Evolutionary conservation across 2,329 filamentous ascomycete species (phyloP).

Genomic region (Pyrenophora seminiperda): DNA sequence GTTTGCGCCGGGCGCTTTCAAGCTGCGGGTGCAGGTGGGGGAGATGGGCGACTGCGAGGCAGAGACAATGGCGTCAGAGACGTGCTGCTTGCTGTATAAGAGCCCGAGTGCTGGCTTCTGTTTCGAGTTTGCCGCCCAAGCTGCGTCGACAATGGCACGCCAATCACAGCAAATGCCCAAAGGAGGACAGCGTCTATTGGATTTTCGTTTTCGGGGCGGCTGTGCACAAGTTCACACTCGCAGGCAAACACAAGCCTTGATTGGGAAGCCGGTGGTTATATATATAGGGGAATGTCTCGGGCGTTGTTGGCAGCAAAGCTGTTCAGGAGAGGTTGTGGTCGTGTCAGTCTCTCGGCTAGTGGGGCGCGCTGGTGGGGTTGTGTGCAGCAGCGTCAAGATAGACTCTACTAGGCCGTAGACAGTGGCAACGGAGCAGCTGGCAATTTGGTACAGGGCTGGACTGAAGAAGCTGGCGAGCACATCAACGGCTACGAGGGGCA

Average conservation of each 20-base stretch:
- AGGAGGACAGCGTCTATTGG: conserved; percentile 50
- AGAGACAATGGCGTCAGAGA: conserved; percentile 7
- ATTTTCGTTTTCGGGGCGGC: conserved; percentile 39
- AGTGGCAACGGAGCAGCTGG: not conserved
- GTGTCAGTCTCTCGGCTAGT: conserved; percentile 26
- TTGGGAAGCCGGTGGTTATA: conserved; percentile 16
- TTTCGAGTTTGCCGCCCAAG: conserved; percentile 47
- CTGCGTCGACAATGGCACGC: conserved; percentile 42
- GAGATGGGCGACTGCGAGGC: conserved; percentile 8
- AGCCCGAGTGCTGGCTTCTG: conserved; percentile 23
- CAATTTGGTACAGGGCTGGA: not conserved
- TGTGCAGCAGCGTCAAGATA: conserved; percentile 26
- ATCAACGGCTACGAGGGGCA: not conserved
- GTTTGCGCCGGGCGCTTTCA: conserved; percentile 25
- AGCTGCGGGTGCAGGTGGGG: conserved; percentile 7
- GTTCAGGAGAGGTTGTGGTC: conserved; percentile 29
- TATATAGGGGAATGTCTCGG: conserved; percentile 24
- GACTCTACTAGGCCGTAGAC: conserved; percentile 23
- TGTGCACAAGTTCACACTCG: conserved; percentile 21
- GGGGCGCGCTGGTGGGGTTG: conserved; percentile 33
- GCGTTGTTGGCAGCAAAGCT: conserved; percentile 22
- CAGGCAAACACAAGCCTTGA: conserved; percentile 28
- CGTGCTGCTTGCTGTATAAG: conserved; percentile 15
- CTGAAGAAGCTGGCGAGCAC: conserved; percentile 1
- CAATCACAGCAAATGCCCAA: conserved; percentile 43